A percentile compares a stretch with the other conserved stretches of the same genome.
Evolutionary conservation across 2,329 filamentous ascomycete species (phyloP).

Genomic region (Pestalotiopsis sp.): DNA sequence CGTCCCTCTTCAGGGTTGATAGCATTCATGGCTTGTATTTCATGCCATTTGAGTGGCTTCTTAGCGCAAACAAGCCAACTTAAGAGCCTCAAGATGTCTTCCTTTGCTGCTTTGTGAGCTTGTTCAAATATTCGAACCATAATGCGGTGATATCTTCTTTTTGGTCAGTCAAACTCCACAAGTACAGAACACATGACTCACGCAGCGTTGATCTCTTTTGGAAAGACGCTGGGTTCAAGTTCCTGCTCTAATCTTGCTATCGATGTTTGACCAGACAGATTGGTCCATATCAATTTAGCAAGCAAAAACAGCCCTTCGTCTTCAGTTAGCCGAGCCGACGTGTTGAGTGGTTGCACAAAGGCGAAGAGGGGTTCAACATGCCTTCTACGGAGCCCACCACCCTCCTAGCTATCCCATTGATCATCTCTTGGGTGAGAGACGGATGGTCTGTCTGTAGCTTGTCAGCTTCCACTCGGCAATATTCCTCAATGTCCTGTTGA

Average conservation of each 20-base stretch:
- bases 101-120: conserved; percentile 1
- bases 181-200: conserved; percentile 11
- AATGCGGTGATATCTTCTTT: background rate
- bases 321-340: background rate
- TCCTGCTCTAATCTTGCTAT: conserved; percentile 20
- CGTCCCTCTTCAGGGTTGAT: conserved; percentile 30
- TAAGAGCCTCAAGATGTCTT: conserved; percentile 28
- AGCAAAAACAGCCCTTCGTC: conserved; percentile 18
- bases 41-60: conserved; percentile 40
- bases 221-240: conserved; percentile 18
- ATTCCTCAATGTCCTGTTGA: conserved; percentile 30
- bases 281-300: conserved; percentile 17
- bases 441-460: background rate
- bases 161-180: background rate
- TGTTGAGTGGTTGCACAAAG: background rate
- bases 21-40: conserved; percentile 41
- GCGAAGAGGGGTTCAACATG: background rate
- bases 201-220: conserved; percentile 20
- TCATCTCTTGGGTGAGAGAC: background rate
- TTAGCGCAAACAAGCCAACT: conserved; percentile 42
- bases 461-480: background rate
- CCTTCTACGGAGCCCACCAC: background rate
- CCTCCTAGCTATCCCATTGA: background rate
- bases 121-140: background rate
- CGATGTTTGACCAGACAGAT: conserved; percentile 13